Conservation (phyloP, 1,284 basidiomycete species). For the Ceratobasidium sp. region DNA sequence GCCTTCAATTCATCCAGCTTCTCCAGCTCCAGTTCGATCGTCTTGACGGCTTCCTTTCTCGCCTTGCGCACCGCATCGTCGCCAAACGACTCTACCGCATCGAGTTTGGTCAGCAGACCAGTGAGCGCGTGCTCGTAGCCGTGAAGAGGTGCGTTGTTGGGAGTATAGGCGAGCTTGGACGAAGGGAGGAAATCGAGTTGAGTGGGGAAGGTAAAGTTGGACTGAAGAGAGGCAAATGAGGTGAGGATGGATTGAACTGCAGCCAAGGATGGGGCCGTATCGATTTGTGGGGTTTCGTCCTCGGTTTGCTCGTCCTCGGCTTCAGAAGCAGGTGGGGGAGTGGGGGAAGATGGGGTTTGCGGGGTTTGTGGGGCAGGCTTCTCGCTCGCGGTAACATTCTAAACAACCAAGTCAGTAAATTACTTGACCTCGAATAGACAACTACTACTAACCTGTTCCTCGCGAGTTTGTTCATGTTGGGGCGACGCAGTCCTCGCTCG, state of each 20-base stretch:
- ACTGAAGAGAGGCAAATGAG: conserved; percentile 22
- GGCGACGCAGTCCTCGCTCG: neutral
- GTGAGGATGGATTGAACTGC: conserved; percentile 27
- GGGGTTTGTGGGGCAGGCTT: neutral
- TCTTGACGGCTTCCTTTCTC: conserved; percentile 63
- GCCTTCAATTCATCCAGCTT: conserved; percentile 56
- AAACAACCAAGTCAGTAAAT: too few species aligned
- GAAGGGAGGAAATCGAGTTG: conserved; percentile 34
- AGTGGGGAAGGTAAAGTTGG: conserved; percentile 36
- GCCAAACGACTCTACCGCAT: conserved; percentile 70
- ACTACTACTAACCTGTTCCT: neutral
- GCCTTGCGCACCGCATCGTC: conserved; percentile 60
- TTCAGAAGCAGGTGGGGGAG: neutral
- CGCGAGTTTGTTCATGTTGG: neutral
- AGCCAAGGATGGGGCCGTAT: conserved; percentile 24
- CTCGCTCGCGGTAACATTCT: too few species aligned
- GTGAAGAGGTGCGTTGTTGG: conserved; percentile 62
- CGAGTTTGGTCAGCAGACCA: conserved; percentile 66
- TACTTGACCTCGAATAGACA: too few species aligned
- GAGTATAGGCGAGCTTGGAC: conserved; percentile 56
- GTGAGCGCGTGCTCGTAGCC: conserved; percentile 66
- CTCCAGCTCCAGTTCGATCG: conserved; percentile 66
- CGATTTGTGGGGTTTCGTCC: neutral
- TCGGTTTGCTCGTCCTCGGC: neutral
- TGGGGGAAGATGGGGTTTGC: neutral